Percentiles rank a stretch among this genome's conserved stretches.
phyloP scores from a whole-genome alignment of 2,329 filamentous ascomycete species.

The Paraconiothyrium sp. region DNA sequence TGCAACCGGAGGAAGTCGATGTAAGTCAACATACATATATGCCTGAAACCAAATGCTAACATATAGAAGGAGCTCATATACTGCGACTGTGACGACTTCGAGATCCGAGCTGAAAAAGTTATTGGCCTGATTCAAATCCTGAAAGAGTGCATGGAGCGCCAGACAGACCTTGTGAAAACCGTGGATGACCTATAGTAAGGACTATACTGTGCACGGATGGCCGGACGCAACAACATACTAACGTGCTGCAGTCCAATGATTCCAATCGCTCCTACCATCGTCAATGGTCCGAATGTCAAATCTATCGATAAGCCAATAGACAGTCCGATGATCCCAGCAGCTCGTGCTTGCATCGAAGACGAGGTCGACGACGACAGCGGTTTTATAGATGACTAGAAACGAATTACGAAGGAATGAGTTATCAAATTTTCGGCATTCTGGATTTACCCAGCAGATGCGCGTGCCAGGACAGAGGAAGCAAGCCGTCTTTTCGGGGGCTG shows the following conservation, averaged over 20 bases:
- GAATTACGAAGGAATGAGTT: background rate
- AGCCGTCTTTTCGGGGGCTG: conserved; percentile 6
- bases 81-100: conserved; percentile 23
- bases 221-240: background rate
- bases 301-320: conserved; percentile 1
- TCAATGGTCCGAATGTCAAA: background rate
- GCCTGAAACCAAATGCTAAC: background rate
- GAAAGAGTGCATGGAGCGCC: conserved; percentile 19
- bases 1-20: conserved; percentile 16
- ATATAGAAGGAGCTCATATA: conserved; percentile 17
- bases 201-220: background rate
- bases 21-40: conserved; percentile 8
- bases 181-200: conserved; percentile 20
- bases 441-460: background rate
- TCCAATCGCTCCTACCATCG: background rate
- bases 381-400: conserved; percentile 12
- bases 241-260: background rate
- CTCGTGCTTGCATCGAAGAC: conserved; percentile 4
- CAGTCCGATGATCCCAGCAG: conserved; percentile 13
- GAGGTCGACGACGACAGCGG: conserved; percentile 20
- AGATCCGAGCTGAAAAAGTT: conserved; percentile 19
- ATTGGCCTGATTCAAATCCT: conserved; percentile 16
- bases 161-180: conserved; percentile 19
- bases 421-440: too few species aligned
- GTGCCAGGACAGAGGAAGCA: background rate